Evolutionary conservation across 768 basidiomycete genomes (phyloP).

Genomic region (Saitozyma sp.): DNA sequence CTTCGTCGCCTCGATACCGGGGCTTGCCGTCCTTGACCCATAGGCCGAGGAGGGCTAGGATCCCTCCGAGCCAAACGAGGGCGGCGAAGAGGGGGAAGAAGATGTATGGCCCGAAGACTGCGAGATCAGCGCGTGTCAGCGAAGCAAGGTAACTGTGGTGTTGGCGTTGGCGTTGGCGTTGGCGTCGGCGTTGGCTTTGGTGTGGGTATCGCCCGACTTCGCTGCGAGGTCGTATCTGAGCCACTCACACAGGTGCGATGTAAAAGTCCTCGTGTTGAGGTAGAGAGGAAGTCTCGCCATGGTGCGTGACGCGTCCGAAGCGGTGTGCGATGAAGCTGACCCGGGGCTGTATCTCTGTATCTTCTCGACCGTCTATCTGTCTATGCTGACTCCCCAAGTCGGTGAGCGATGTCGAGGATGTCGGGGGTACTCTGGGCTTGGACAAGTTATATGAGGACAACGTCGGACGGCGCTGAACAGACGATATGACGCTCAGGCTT

Average conservation of each 20-base stretch:
- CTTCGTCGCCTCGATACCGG: constrained; percentile 44
- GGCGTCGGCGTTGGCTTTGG: too few species aligned
- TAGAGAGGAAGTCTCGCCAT: constrained; percentile 29
- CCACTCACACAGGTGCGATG: constrained; percentile 41
- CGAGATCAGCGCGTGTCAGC: background rate
- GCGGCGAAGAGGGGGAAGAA: constrained; percentile 43
- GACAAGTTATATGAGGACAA: too few species aligned
- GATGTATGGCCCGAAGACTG: constrained; percentile 50
- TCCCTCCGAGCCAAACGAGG: constrained; percentile 46
- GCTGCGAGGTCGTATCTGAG: background rate
- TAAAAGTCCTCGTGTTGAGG: constrained; percentile 41
- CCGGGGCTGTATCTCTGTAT: too few species aligned
- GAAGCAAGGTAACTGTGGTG: too few species aligned
- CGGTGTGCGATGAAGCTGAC: too few species aligned
- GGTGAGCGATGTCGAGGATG: too few species aligned
- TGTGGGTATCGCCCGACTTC: background rate
- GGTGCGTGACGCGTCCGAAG: background rate
- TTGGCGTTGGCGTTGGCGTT: too few species aligned
- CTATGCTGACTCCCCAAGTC: too few species aligned
- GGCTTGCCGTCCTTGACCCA: constrained; percentile 50
- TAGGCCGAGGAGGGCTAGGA: constrained; percentile 44
- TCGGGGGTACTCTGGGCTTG: too few species aligned
- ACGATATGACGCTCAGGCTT: too few species aligned
- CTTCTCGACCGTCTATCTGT: too few species aligned
- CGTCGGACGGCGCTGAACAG: too few species aligned